Conservation (phyloP, 352 stramenopile genomes). For the Elongisporangium senticosum region DNA sequence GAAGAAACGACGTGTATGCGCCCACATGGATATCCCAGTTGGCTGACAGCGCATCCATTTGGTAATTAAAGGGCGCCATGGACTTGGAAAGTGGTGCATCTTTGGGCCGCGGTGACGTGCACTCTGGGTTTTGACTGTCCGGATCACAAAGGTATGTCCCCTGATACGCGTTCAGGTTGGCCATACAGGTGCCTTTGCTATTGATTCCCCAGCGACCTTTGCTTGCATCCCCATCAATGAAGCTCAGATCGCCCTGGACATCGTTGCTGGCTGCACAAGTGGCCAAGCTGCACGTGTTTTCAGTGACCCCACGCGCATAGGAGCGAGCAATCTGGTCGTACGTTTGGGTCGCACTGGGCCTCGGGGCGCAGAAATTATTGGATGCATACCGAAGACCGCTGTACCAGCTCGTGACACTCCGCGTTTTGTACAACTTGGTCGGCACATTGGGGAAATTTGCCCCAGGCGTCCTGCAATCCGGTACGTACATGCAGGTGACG, state of each 20-base stretch:
- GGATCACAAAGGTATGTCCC: slow-evolving; percentile 58
- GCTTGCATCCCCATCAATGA: slow-evolving; percentile 36
- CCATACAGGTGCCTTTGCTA: slow-evolving; percentile 54
- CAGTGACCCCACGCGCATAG: slow-evolving; percentile 36
- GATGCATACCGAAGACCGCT: slow-evolving; percentile 41
- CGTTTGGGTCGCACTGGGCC: slow-evolving; percentile 24
- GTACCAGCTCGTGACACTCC: slow-evolving; percentile 49
- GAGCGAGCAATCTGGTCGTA: slow-evolving; percentile 39
- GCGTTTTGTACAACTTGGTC: slow-evolving; percentile 28
- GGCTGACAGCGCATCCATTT: slow-evolving; percentile 69
- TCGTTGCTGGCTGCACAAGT: slow-evolving; percentile 51
- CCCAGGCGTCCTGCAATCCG: slow-evolving; percentile 34
- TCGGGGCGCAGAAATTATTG: slow-evolving; percentile 48
- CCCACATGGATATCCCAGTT: slow-evolving; percentile 65
- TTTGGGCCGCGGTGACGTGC: slow-evolving; percentile 33
- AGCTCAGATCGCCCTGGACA: slow-evolving; percentile 43
- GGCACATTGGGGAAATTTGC: slow-evolving; percentile 55
- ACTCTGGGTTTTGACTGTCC: slow-evolving; percentile 51
- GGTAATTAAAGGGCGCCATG: slow-evolving; percentile 60
- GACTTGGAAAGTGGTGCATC: slow-evolving; percentile 43
- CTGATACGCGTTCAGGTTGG: slow-evolving; percentile 58
- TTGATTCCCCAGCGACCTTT: slow-evolving; percentile 63
- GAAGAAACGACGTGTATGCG: slow-evolving; percentile 52
- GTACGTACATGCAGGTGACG: slow-evolving; percentile 34
- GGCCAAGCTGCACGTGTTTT: slow-evolving; percentile 33